Percentiles rank a stretch among this genome's conserved stretches.
phyloP scores from a whole-genome alignment of 768 basidiomycete genomes.

The Brasilioporus rufonigricans region DNA sequence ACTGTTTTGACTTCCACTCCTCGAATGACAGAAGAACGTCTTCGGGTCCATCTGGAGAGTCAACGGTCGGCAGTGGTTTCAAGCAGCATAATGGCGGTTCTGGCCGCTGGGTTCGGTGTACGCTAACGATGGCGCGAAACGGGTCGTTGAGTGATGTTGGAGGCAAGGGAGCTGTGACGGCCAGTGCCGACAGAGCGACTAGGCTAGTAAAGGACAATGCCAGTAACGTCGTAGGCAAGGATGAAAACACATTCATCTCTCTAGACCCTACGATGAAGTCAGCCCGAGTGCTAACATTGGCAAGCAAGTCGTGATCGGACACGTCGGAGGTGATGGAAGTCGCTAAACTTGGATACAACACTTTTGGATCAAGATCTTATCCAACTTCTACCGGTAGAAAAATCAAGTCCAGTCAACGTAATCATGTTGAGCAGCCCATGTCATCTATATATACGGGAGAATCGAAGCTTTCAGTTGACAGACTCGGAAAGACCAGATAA shows the following conservation, averaged over 20 bases:
- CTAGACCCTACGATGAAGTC: conserved; percentile 1
- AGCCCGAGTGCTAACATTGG: conserved; percentile 7
- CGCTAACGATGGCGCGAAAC: conserved; percentile 54
- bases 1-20: conserved; percentile 80
- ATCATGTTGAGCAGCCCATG: no score
- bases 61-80: conserved; percentile 40
- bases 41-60: conserved; percentile 47
- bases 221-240: conserved; percentile 20
- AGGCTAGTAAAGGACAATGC: conserved; percentile 36
- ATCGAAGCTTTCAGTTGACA: no score
- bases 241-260: conserved; percentile 6
- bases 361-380: background rate
- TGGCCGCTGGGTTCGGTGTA: conserved; percentile 42
- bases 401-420: no score
- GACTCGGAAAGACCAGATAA: no score
- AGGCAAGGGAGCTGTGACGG: conserved; percentile 26
- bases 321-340: background rate
- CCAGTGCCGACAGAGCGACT: conserved; percentile 31
- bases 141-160: conserved; percentile 51
- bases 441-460: no score
- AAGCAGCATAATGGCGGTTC: conserved; percentile 69
- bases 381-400: no score
- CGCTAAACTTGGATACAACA: background rate
- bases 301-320: conserved; percentile 3
- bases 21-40: conserved; percentile 78